These are phyloP conservation scores for Botrytis galanthina DNA, from an alignment of 2,329 filamentous ascomycete genomes.

Conservation along the genomic window DNA sequence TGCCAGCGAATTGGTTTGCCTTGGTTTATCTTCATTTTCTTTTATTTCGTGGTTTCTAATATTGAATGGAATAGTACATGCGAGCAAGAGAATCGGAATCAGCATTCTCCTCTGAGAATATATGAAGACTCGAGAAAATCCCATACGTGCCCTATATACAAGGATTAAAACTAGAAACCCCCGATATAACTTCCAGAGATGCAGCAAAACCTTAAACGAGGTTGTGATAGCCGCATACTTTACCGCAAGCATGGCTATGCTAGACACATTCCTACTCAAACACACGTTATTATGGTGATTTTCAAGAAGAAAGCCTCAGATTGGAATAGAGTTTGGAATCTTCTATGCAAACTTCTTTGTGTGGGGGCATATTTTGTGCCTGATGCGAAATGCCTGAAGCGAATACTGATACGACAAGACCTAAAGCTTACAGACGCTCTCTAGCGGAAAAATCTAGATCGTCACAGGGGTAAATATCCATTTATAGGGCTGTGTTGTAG, in stretches of 20 bases:
- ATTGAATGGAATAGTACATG: background rate
- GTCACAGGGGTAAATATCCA: background rate
- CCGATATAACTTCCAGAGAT: background rate
- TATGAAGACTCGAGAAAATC: background rate
- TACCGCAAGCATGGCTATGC: background rate
- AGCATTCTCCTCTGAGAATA: background rate
- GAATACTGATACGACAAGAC: background rate
- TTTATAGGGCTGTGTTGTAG: background rate
- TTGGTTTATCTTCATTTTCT: background rate
- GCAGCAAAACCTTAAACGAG: background rate
- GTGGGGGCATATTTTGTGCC: background rate
- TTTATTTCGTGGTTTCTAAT: background rate
- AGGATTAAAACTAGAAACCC: background rate
- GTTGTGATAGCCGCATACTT: background rate
- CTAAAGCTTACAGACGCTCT: background rate
- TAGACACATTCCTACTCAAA: background rate
- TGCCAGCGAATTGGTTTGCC: background rate
- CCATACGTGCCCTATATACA: background rate
- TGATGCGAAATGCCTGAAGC: background rate
- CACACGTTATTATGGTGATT: background rate
- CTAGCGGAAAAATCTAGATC: background rate
- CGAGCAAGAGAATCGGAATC: background rate
- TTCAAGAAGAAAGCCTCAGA: background rate
- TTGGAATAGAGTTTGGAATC: background rate
- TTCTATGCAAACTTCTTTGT: background rate